A percentile compares a stretch with the other conserved stretches of the same genome.
Evolutionary conservation across 345 rosid genomes (phyloP).

Genomic region (Cardamine resedifolia): DNA sequence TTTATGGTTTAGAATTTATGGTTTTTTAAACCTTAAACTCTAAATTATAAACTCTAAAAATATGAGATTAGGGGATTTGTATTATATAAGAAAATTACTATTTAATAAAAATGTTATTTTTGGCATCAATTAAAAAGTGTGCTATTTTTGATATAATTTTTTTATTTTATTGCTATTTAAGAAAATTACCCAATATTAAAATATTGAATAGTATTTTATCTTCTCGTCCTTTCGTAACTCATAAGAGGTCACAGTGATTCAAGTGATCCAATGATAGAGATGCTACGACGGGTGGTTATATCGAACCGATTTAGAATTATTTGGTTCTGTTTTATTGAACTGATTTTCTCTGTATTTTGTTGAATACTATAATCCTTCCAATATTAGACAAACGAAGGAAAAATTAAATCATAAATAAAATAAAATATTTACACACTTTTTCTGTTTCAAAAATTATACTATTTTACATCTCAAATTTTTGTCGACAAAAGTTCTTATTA

Average conservation of each 20-base stretch:
- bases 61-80: no score
- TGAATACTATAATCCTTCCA: not conserved
- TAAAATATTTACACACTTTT: not conserved
- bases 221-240: not conserved
- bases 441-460: not conserved
- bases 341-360: not conserved
- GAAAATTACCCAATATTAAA: no score
- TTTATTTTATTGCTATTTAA: no score
- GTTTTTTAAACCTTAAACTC: no score
- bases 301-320: not conserved
- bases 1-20: no score
- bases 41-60: no score
- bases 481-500: not conserved
- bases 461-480: not conserved
- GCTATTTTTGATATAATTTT: no score
- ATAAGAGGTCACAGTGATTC: slow-evolving; percentile 8
- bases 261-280: slow-evolving; percentile 1
- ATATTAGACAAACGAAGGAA: not conserved
- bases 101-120: no score
- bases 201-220: not conserved
- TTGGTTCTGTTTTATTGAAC: not conserved
- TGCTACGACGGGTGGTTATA: not conserved
- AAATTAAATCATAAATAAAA: not conserved
- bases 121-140: no score
- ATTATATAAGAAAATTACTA: no score